phyloP scores from a whole-genome alignment of 2,329 filamentous ascomycete species.

The Rhynchosporium agropyri region DNA sequence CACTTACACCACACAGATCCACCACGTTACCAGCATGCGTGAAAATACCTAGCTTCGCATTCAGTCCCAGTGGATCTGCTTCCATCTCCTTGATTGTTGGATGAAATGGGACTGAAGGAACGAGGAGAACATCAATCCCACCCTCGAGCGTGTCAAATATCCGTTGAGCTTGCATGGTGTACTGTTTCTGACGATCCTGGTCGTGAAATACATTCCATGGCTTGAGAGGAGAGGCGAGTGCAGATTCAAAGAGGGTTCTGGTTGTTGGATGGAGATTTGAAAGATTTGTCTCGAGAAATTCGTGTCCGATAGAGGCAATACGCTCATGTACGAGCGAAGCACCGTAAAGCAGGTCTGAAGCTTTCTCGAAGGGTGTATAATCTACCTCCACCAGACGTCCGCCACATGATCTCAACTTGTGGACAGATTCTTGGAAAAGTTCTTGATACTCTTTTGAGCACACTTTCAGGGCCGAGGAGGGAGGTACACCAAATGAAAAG shows the following conservation, averaged over 20 bases:
- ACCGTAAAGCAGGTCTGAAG: slow-evolving; percentile 54
- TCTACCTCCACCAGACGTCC: slow-evolving; percentile 46
- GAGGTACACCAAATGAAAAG: slow-evolving; percentile 54
- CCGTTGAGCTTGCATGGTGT: slow-evolving; percentile 34
- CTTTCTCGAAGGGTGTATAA: slow-evolving; percentile 52
- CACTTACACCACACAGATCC: slow-evolving; percentile 52
- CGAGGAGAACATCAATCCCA: slow-evolving; percentile 50
- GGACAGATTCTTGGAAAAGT: slow-evolving; percentile 45
- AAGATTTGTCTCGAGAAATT: slow-evolving; percentile 44
- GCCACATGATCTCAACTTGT: slow-evolving; percentile 45
- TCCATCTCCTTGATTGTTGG: slow-evolving; percentile 54
- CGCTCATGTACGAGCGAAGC: slow-evolving; percentile 56
- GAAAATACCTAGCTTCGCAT: slow-evolving; percentile 52
- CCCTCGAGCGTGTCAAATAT: slow-evolving; percentile 38
- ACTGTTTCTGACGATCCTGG: slow-evolving; percentile 36
- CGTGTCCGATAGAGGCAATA: slow-evolving; percentile 47
- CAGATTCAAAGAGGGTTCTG: slow-evolving; percentile 46
- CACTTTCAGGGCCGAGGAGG: slow-evolving; percentile 45
- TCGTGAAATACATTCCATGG: slow-evolving; percentile 51
- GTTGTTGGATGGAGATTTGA: slow-evolving; percentile 52
- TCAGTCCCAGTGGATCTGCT: slow-evolving; percentile 52
- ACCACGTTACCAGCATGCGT: slow-evolving; percentile 59
- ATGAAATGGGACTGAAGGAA: slow-evolving; percentile 53
- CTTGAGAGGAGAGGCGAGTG: slow-evolving; percentile 44
- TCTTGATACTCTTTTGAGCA: slow-evolving; percentile 48